These are phyloP conservation scores for Rhodomyrtus psidioides DNA, from an alignment of 441 rosid genomes.

Conservation along the genomic window DNA sequence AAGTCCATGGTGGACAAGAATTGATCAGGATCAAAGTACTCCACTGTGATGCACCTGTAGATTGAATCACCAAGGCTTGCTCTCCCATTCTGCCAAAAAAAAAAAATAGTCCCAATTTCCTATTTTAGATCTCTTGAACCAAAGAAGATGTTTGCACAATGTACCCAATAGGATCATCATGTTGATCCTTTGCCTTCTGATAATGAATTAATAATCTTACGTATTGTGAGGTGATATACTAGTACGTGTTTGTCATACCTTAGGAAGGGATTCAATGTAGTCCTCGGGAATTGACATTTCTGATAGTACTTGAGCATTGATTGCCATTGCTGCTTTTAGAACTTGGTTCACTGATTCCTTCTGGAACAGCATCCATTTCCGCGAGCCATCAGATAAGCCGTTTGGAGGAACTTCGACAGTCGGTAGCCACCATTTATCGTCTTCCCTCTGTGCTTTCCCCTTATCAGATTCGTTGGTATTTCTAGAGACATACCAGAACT, in stretches of 20 bases:
- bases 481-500: constrained; percentile 52
- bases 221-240: neutral
- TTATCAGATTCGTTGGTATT: constrained; percentile 68
- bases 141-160: neutral
- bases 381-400: constrained; percentile 62
- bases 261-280: constrained; percentile 93
- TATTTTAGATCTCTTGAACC: neutral
- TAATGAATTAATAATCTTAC: neutral
- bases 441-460: constrained; percentile 43
- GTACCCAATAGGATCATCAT: neutral
- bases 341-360: constrained; percentile 93
- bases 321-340: constrained; percentile 95
- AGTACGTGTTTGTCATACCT: constrained; percentile 29
- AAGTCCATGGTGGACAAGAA: constrained; percentile 69
- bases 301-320: constrained; percentile 82
- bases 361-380: constrained; percentile 65
- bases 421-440: constrained; percentile 98
- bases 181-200: neutral
- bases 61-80: constrained; percentile 80
- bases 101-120: neutral
- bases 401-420: constrained; percentile 68
- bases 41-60: constrained; percentile 67
- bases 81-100: constrained; percentile 58
- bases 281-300: constrained; percentile 92
- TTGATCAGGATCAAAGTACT: constrained; percentile 69